phyloP scores from a whole-genome alignment of 495 filamentous ascomycete species.

The Tuber melanosporum region DNA sequence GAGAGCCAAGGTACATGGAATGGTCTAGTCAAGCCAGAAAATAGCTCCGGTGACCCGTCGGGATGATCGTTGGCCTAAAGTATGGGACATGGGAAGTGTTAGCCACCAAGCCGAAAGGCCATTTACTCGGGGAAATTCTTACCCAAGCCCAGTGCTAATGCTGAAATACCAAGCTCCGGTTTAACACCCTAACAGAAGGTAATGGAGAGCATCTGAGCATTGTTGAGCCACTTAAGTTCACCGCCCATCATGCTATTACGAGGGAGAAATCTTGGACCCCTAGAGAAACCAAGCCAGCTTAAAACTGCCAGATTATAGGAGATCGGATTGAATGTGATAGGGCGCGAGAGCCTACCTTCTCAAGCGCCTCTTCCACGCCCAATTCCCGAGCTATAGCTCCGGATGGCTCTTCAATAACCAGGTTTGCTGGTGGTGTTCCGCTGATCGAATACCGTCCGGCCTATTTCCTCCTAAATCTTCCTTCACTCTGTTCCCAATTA shows the following conservation, averaged over 20 bases:
- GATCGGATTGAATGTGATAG: not conserved
- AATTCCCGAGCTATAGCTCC: not conserved
- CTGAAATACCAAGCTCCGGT: not conserved
- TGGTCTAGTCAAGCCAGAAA: not conserved
- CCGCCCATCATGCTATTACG: not conserved
- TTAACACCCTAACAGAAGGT: not conserved
- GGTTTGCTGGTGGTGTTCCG: not conserved
- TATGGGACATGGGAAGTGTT: not conserved
- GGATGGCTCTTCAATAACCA: not conserved
- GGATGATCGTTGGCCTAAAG: not conserved
- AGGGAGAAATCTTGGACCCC: not conserved
- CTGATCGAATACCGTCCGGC: not conserved
- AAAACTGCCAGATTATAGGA: not conserved
- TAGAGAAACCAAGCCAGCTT: not conserved
- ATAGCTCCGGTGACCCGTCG: not conserved
- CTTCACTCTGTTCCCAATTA: not conserved
- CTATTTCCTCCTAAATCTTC: not conserved
- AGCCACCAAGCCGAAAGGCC: not conserved
- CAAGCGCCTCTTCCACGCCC: not conserved
- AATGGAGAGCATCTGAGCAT: not conserved
- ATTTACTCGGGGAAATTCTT: not conserved
- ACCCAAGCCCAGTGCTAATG: not conserved
- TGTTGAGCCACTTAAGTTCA: not conserved
- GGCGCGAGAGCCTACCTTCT: not conserved
- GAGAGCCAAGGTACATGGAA: not conserved